phyloP scores from a whole-genome alignment of 768 basidiomycete species.

The Hydnomerulius pinastri region DNA sequence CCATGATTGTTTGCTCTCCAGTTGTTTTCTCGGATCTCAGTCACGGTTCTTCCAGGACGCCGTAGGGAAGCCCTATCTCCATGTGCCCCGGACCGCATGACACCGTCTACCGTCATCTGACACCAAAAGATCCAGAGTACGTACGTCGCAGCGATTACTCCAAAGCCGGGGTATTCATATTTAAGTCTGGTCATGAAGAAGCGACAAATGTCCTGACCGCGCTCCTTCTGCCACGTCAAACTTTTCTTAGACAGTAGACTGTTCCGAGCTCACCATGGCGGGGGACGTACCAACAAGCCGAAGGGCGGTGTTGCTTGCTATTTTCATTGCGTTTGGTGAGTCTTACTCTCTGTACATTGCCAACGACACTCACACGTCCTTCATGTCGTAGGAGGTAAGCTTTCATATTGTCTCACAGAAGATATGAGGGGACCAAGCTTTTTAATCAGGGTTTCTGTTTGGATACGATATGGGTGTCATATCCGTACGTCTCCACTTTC shows the following conservation, averaged over 20 bases:
- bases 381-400: constrained; percentile 21
- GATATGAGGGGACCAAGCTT: neutral
- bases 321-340: constrained; percentile 75
- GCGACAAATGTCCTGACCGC: neutral
- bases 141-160: neutral
- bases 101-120: constrained; percentile 16
- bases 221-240: neutral
- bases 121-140: constrained; percentile 2
- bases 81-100: constrained; percentile 8
- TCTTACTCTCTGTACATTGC: constrained; percentile 4
- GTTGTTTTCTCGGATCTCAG: constrained; percentile 1
- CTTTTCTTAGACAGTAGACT: constrained; percentile 1
- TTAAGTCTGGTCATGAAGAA: constrained; percentile 2
- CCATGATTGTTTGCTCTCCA: neutral
- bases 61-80: constrained; percentile 2
- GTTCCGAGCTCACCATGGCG: constrained; percentile 18
- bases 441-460: constrained; percentile 54
- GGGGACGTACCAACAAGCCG: constrained; percentile 60
- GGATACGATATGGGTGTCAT: constrained; percentile 81
- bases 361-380: neutral
- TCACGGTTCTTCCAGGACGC: neutral
- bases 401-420: neutral
- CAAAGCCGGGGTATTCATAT: constrained; percentile 5
- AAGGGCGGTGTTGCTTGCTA: constrained; percentile 62
- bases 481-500: constrained; percentile 44